Base-by-base conservation (phyloP, 495 filamentous ascomycete species). In the Penicillium canariense region DNA sequence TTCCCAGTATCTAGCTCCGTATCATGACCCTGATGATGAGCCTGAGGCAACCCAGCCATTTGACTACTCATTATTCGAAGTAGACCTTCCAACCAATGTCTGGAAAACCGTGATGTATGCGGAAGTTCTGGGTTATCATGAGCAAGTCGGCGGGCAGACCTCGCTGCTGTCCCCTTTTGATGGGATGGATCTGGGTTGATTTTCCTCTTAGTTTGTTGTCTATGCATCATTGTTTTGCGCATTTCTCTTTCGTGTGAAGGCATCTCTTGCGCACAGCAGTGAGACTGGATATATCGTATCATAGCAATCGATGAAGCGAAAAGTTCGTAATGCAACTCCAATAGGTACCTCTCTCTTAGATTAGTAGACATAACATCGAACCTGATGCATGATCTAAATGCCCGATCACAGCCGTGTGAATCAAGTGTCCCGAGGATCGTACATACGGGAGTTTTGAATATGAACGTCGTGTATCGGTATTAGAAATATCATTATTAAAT, bases 21-120 rank as follows among this genome's bases (percentile, higher is more conserved):
- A 98, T 72, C 94, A 98, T 66, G 94, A 98, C 61, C 91, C 93
- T 5, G 89, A 85, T 14, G 94, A 98, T 68, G 94, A 98, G 73
- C 94, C 94, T 1, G 85, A 88, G 4, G 89, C 94, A 23, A 87
- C 93, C 43, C 91, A 96, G 77, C 92, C 90, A 69, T 96, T 97
- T 62, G 94, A 98, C 68, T 98, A 94, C 94, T 93, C 90, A 14
- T 97, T 97, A 73, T 96, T 96, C 63, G 92, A 98, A 67, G 94
- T 92, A 22, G 89, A 97, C 73, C 76, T 98, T 35, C 91, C 94
- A 0, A 88, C 96, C 20, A 93, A 98, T 62, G 94, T 93, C 4
- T 98, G 94, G 94, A 97, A 97, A 75, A 96, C 96, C 65, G 96
- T 97, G 89, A 98, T 98, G 93, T 97, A 98, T 75, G 91, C 91